These are phyloP conservation scores for Arthrobotrys megalospora DNA, from an alignment of 2,329 filamentous ascomycete species.

Conservation along the genomic window DNA sequence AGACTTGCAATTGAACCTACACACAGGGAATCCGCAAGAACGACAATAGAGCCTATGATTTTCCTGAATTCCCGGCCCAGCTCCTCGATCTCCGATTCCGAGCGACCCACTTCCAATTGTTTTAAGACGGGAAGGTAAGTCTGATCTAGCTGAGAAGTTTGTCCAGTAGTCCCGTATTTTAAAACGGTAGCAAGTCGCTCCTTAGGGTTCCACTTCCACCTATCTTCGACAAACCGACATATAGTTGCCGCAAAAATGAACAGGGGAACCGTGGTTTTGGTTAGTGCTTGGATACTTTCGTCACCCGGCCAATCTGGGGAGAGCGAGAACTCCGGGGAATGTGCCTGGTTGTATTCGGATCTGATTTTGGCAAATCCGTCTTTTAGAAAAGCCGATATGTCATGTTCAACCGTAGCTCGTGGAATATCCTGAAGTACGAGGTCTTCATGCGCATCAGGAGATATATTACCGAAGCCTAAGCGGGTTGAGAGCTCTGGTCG, in stretches of 20 bases:
- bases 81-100: neutral
- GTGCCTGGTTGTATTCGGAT: slow-evolving; percentile 3
- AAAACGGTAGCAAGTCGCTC: slow-evolving; percentile 30
- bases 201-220: slow-evolving; percentile 9
- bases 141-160: slow-evolving; percentile 21
- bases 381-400: slow-evolving; percentile 64
- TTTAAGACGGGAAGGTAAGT: slow-evolving; percentile 29
- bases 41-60: slow-evolving; percentile 19
- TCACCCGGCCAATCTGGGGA: slow-evolving; percentile 59
- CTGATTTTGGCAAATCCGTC: slow-evolving; percentile 58
- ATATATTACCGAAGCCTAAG: slow-evolving; percentile 60
- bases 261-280: slow-evolving; percentile 61
- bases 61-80: slow-evolving; percentile 8
- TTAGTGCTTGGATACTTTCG: slow-evolving; percentile 57
- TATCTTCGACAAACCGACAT: slow-evolving; percentile 64
- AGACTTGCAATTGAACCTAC: slow-evolving; percentile 21
- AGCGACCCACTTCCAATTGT: neutral
- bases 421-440: slow-evolving; percentile 45
- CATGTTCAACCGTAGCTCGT: slow-evolving; percentile 61
- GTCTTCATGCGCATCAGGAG: slow-evolving; percentile 39
- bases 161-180: slow-evolving; percentile 7
- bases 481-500: slow-evolving; percentile 63
- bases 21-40: slow-evolving; percentile 10
- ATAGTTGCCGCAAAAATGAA: slow-evolving; percentile 65
- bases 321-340: neutral